Evolutionary conservation across 2,329 filamentous ascomycete species (phyloP), one percentile per base, ranked within the genome.

Genomic region (Alternaria triticina): DNA sequence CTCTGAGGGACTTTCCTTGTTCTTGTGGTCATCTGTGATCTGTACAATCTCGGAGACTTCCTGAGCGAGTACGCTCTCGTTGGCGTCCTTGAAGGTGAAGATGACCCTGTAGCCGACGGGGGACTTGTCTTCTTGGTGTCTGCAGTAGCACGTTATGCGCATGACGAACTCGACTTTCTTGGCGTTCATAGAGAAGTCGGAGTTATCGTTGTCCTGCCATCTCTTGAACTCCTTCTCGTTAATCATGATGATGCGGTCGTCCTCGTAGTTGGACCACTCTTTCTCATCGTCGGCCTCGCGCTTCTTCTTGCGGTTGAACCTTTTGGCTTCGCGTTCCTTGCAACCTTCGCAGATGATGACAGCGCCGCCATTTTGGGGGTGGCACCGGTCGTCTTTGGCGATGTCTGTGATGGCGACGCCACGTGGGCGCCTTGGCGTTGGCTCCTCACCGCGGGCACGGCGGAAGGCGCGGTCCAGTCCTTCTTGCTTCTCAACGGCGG

Each of bases 21-120:
- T 97, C 83, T 98, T 98, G 83, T 98, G 95, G 75, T 99, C 95
- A 77, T 99, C 95, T 1, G 96, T 98, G 67, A 98, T 97, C 87
- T 97, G 95, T 68, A 98, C 97, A 89, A 20, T 93, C 93, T 77
- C 74, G 5, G 77, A 78, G 68, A 97, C 90, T 56, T 90, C 89
- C 80, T 99, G 95, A 7, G 93, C 92, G 46, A 98, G 83, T 30
- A 97, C 83, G 47, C 89, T 89, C 71, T 90, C 91, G 67, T 88
- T 83, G 74, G 88, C 88, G 79, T 97, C 93, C 76, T 94, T 97
- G 74, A 99, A 86, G 1, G 95, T 98, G 80, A 98, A 97, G 67
- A 99, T 97, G 72, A 98, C 94, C 72, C 84, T 86, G 81, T 97
- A 99, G 2, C 95, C 95, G 9, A 73, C 68, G 2, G 76, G 76